These are phyloP conservation scores for Alternaria sp. DNA, from an alignment of 2,329 filamentous ascomycete genomes.

Conservation along the genomic window DNA sequence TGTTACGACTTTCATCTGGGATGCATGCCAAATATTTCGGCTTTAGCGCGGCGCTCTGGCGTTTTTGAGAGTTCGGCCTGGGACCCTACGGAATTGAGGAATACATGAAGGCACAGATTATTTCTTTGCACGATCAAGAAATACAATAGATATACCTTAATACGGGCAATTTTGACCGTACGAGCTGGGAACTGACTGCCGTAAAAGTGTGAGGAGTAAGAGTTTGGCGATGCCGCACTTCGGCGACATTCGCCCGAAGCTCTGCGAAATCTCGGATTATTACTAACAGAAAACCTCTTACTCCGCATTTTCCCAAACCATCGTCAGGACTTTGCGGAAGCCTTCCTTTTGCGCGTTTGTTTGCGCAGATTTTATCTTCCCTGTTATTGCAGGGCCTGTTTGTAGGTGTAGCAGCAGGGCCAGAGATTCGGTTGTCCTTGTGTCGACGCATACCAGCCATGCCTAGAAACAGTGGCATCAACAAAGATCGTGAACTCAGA, in stretches of 20 bases:
- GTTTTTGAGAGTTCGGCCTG: neutral
- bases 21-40: neutral
- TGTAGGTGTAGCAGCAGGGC: neutral
- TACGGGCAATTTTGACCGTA: neutral
- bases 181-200: rapidly evolving
- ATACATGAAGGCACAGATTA: neutral
- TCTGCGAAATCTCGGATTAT: conserved; percentile 11
- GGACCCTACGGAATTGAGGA: neutral
- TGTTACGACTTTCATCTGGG: neutral
- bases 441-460: neutral
- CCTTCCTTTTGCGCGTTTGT: neutral
- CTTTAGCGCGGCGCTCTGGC: conserved; percentile 6
- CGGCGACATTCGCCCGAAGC: conserved; percentile 16
- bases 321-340: neutral
- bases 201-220: neutral
- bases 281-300: conserved; percentile 7
- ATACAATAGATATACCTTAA: neutral
- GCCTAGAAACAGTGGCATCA: neutral
- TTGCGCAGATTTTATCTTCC: neutral
- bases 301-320: conserved; percentile 5
- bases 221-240: conserved; percentile 2
- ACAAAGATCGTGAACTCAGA: neutral
- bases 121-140: neutral
- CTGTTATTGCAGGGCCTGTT: neutral
- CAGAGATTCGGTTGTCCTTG: neutral